These are phyloP conservation scores for Plicaturopsis crispa DNA, from an alignment of 768 basidiomycete species.

Conservation along the genomic window DNA sequence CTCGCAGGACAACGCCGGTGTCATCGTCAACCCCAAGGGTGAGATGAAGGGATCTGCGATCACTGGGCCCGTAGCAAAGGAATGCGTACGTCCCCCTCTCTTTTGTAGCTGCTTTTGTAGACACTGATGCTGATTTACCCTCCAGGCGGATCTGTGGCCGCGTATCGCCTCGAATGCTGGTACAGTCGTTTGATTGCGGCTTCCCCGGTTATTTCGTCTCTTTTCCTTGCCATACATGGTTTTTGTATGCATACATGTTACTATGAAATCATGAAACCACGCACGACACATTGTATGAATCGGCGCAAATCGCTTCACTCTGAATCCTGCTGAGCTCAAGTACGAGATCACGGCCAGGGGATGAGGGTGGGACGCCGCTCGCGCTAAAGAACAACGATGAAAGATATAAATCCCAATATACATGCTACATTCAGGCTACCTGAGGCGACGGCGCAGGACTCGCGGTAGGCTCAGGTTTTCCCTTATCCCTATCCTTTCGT, in stretches of 20 bases:
- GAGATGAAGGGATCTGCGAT: slow-evolving; percentile 99
- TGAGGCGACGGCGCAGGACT: too few species aligned
- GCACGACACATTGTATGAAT: too few species aligned
- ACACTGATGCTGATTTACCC: slow-evolving; percentile 2
- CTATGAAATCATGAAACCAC: neutral
- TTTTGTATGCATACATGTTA: too few species aligned
- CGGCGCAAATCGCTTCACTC: too few species aligned
- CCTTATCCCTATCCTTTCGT: slow-evolving; percentile 20
- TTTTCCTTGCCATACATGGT: neutral
- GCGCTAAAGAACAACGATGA: too few species aligned
- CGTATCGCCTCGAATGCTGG: slow-evolving; percentile 99
- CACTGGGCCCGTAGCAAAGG: slow-evolving; percentile 97
- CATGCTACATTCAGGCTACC: too few species aligned
- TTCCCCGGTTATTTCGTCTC: slow-evolving; percentile 7
- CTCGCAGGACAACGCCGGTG: slow-evolving; percentile 83
- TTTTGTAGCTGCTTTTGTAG: too few species aligned
- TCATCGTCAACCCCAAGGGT: slow-evolving; percentile 97
- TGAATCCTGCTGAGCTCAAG: too few species aligned
- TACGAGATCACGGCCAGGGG: too few species aligned
- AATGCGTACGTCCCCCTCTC: slow-evolving; percentile 69
- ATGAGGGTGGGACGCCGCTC: too few species aligned
- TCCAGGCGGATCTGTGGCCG: slow-evolving; percentile 93
- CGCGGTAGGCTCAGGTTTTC: neutral
- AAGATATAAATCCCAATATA: slow-evolving; percentile 4
- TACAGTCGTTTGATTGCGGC: slow-evolving; percentile 76